Evolutionary conservation across 768 basidiomycete genomes (phyloP), one percentile per base, ranked within the genome.

Genomic region (Inosperma sp.): DNA sequence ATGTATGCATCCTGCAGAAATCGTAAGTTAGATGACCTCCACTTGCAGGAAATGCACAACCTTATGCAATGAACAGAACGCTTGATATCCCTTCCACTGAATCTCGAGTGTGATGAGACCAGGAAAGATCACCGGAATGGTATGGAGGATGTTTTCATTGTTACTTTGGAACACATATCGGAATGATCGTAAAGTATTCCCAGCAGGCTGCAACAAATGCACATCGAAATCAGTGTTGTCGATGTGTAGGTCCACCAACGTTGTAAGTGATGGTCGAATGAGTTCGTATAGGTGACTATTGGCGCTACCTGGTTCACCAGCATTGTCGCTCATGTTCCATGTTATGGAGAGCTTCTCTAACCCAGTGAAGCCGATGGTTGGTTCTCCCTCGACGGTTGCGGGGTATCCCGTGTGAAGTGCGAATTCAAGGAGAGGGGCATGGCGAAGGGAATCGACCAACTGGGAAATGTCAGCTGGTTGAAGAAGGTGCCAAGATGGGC

Each of bases 71-170:
- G 34, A 35, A 51, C 41, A 35, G 50, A 51, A 19, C 36, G 30
- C 5, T 13, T 21, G 23, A 10, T 9, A 23, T 26, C 12, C 14
- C n/a, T 25, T 10, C 50, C 50, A 51, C 29, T 17, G 26, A 17
- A 54, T 33, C 12, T 33, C 17, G 23, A 54, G 48, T 19, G 42
- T 50, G 21, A 33, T 36, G 12, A 54, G 25, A 25, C 37, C 16
- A 7, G 53, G 53, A 16, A 54, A 49, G 35, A 36, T 50, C 14
- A 43, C 48, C n/a, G 53, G 40, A 23, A 54, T 50, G 3, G 36
- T 45, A 16, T 45, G 40, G 3, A 54, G 48, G 16, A 49, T 17
- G n/a, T 29, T 43, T 2, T 48, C 37, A 25, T 48, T 39, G 14
- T n/a, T n/a, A 26, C 17, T 22, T n/a, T 7, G 30, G 17, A 48